Base-by-base conservation (phyloP, 345 rosid species). In the Rhodamnia rubescens region DNA sequence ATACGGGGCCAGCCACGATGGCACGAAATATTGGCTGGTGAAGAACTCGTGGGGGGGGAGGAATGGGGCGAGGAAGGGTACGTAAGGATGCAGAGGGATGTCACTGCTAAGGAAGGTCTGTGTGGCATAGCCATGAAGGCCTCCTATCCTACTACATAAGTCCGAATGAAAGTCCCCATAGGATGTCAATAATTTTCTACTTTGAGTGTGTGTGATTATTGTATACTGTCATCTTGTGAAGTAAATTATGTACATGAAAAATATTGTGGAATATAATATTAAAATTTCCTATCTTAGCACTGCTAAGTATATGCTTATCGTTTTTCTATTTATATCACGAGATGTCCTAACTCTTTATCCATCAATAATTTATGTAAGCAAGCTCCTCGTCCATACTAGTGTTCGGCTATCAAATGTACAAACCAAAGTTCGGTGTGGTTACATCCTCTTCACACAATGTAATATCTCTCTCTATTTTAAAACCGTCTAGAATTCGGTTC, bases 91-190 rank as follows among this genome's bases (percentile, higher is more conserved):
- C 57, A 83, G 82, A 74, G 50, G 84, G 44, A 89, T 74, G 87
- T 84, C 52, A 40, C 56, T 61, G 83, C 87, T 59, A 78, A 87
- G 86, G 87, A 89, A 90, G 84, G 93, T 85, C 83, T 40, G 81
- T 91, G 83, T 78, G 87, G 82, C 83, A 83, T 86, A 2, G 87
- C 83, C 7, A 69, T 69, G 54, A 32, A 36, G 80, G 87, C 75
- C 29, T 86, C 50, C 32, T 88, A 82, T 90, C 89, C 82, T 36
- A 89, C 84, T 84, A 90, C 74, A 20, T 64, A 64, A 36, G 10
- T 64, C 20, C 1, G 21, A 18, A 16, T 16, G 75, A 32, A 49
- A 55, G 58, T 55, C 58, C 58, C 58, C 5, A 21, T 55, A 8
- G 22, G 26, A 55, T 9, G 58, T 22, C 4, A 22, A 55, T 22